A percentile compares a stretch with the other conserved stretches of the same genome.
These are phyloP conservation scores for Rhodotorula sp. DNA, from an alignment of 1,284 basidiomycete genomes.

Conservation along the genomic window DNA sequence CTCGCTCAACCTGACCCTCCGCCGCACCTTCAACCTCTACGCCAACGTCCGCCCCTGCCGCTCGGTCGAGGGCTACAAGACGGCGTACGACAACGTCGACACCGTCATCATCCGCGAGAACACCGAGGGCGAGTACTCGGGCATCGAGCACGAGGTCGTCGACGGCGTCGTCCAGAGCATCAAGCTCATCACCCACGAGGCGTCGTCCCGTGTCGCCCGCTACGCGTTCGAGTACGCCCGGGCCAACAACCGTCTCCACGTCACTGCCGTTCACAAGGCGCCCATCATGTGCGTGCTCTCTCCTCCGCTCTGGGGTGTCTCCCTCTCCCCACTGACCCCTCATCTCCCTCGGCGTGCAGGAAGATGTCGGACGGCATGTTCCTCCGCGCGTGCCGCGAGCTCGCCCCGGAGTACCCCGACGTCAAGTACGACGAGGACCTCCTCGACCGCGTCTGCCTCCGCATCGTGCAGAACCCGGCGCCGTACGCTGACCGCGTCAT, in stretches of 20 bases:
- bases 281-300: slow-evolving; percentile 81
- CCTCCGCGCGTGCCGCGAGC: slow-evolving; percentile 80
- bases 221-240: slow-evolving; percentile 99
- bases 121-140: slow-evolving; percentile 99
- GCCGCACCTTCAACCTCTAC: slow-evolving; percentile 96
- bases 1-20: slow-evolving; percentile 93
- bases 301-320: not conserved
- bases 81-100: slow-evolving; percentile 97
- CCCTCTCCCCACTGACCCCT: not conserved
- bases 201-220: slow-evolving; percentile 95
- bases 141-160: slow-evolving; percentile 97
- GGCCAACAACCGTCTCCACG: slow-evolving; percentile 81
- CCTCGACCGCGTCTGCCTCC: slow-evolving; percentile 92
- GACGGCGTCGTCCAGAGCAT: slow-evolving; percentile 99
- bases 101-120: slow-evolving; percentile 99
- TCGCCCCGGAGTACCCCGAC: slow-evolving; percentile 93
- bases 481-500: slow-evolving; percentile 97
- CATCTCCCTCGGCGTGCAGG: slow-evolving; percentile 49
- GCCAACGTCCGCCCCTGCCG: slow-evolving; percentile 97
- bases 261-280: slow-evolving; percentile 99
- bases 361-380: slow-evolving; percentile 99
- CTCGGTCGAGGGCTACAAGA: slow-evolving; percentile 96
- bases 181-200: slow-evolving; percentile 99
- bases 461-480: slow-evolving; percentile 88
- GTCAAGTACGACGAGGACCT: slow-evolving; percentile 96